These are phyloP conservation scores for Paracoccidioides brasiliensis DNA, from an alignment of 2,329 filamentous ascomycete genomes.

Conservation along the genomic window DNA sequence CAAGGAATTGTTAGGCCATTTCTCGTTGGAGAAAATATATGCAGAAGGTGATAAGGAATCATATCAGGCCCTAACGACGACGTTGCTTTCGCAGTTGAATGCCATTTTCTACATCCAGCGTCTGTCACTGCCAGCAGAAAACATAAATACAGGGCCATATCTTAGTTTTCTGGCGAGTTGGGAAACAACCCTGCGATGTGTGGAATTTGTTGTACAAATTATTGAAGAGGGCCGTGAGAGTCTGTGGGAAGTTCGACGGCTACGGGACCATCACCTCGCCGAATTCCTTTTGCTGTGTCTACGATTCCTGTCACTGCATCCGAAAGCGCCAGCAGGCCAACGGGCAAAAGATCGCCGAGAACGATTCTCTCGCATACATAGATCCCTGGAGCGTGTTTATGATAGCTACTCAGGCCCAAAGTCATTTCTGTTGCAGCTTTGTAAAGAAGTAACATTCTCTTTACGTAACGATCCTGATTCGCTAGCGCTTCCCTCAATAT, in stretches of 20 bases:
- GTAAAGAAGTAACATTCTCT: constrained; percentile 25
- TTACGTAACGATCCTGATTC: constrained; percentile 25
- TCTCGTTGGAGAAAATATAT: constrained; percentile 33
- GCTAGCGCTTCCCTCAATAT: constrained; percentile 20
- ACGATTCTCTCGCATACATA: constrained; percentile 28
- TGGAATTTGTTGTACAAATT: constrained; percentile 29
- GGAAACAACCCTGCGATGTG: constrained; percentile 27
- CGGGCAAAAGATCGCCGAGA: constrained; percentile 26
- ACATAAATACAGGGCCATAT: constrained; percentile 24
- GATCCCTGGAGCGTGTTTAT: constrained; percentile 26
- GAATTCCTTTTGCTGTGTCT: constrained; percentile 28
- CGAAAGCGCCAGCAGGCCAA: constrained; percentile 22
- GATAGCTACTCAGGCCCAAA: constrained; percentile 29
- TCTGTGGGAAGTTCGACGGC: constrained; percentile 19
- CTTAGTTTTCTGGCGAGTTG: constrained; percentile 30
- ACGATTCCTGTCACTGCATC: constrained; percentile 28
- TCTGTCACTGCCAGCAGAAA: constrained; percentile 28
- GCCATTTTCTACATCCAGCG: constrained; percentile 30
- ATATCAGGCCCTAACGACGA: constrained; percentile 27
- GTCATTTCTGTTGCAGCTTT: constrained; percentile 28
- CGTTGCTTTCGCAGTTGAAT: constrained; percentile 27
- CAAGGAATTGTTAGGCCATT: constrained; percentile 30
- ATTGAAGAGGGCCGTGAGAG: constrained; percentile 26
- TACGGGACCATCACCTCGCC: constrained; percentile 29
- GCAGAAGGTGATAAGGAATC: constrained; percentile 21